Base-by-base conservation (phyloP, 805 yeast genomes). In the Sugiyamaella americana region DNA sequence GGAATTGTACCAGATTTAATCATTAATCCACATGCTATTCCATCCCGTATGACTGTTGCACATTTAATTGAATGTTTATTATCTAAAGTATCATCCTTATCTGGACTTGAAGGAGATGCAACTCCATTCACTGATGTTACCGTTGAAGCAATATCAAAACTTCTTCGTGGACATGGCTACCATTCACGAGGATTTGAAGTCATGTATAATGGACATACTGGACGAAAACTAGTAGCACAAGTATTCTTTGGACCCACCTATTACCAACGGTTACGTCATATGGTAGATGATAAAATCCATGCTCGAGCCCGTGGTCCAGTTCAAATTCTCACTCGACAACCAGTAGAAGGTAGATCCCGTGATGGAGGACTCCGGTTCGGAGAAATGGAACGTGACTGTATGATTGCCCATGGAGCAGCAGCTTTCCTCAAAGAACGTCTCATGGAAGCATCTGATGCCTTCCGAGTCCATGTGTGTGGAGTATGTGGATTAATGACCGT, bases 371-470 rank as follows among this genome's bases (percentile, higher is more conserved):
- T 91, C 66, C 87, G 98, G 70, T 89, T 91, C 78, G 98, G 98
- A 63, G 98, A 91, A 70, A 93, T 93, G 99, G 99, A 93, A 72
- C 87, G 99, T 74, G 99, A 93, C 76, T 93, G 99, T 84, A 91
- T 93, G 97, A 93, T 93, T 75, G 98, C 99, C 1, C 98, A 93
- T 65, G 99, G 99, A 67, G 98, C 97, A 11, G 97, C 98, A 3
- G 94, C 97, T 5, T 91, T 93, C 74, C 78, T 93, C 72, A 88
- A 91, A 69, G 99, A 93, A 72, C 79, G 99, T 67, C 74, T 93
- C 66, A 91, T 93, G 97, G 98, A 93, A 69, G 96, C 97, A 10
- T 91, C 98, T 0, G 99, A 93, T 72, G 97, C 98, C 1, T 93
- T 93, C 75, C 79, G 98, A 69, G 98, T 93, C 37, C 98, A 93